Evolutionary conservation across 495 filamentous ascomycete genomes (phyloP).

Genomic region (Aspergillus mulundensis): DNA sequence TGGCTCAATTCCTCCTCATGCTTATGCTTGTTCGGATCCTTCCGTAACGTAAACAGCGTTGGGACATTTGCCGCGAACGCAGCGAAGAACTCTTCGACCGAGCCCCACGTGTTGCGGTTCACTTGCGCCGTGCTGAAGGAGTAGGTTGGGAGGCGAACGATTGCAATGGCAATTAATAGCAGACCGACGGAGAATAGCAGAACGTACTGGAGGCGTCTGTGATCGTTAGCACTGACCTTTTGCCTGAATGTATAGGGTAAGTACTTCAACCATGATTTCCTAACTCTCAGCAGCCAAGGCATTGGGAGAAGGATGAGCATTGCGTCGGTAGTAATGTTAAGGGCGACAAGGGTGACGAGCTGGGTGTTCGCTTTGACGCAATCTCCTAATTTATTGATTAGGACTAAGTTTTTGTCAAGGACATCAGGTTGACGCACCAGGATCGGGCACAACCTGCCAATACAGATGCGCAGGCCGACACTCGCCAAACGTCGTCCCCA

Average conservation of each 20-base stretch:
- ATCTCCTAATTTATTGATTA: background rate
- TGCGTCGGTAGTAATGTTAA: slow-evolving; percentile 15
- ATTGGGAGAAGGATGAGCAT: slow-evolving; percentile 15
- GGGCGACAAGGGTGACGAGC: slow-evolving; percentile 4
- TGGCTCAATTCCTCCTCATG: background rate
- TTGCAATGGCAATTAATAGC: slow-evolving; percentile 9
- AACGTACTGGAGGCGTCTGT: slow-evolving; percentile 9
- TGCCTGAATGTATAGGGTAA: background rate
- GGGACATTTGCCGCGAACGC: slow-evolving; percentile 12
- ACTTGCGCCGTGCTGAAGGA: slow-evolving; percentile 4
- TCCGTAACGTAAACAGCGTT: slow-evolving; percentile 6
- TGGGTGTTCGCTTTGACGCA: slow-evolving; percentile 8
- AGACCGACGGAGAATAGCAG: slow-evolving; percentile 12
- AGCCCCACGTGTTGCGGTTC: slow-evolving; percentile 9
- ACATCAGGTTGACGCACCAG: slow-evolving; percentile 1
- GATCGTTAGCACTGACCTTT: background rate
- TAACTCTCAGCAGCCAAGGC: slow-evolving; percentile 10
- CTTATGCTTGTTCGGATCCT: background rate
- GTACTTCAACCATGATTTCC: slow-evolving; percentile 7
- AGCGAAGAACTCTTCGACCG: slow-evolving; percentile 9
- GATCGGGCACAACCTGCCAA: slow-evolving; percentile 12
- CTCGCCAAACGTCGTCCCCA: slow-evolving; percentile 3
- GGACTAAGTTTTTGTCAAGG: no score
- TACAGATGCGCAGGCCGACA: slow-evolving; percentile 8
- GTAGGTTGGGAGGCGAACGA: slow-evolving; percentile 11